Percentiles rank a stretch among this genome's conserved stretches.
Conservation (phyloP, 148 eudicot species). For the Rheum nobile region DNA sequence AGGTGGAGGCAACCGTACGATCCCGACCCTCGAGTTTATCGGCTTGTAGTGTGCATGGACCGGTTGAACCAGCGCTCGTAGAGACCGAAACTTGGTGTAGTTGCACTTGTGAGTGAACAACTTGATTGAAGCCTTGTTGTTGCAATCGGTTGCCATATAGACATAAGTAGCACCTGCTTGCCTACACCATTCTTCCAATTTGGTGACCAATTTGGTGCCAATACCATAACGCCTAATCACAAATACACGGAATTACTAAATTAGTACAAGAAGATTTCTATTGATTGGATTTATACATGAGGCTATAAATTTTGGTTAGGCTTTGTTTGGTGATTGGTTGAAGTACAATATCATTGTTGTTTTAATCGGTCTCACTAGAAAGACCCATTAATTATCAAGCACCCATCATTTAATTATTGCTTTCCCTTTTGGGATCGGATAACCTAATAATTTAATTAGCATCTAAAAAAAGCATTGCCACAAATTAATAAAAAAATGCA, state of each 20-base stretch:
- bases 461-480: background rate
- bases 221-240: conserved; percentile 1
- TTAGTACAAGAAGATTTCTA: too few species aligned
- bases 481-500: background rate
- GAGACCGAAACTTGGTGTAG: conserved; percentile 48
- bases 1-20: conserved; percentile 30
- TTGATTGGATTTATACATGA: too few species aligned
- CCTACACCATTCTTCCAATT: conserved; percentile 60
- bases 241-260: too few species aligned
- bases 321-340: background rate
- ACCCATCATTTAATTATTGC: background rate
- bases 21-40: conserved; percentile 23
- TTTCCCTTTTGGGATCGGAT: conserved; percentile 3
- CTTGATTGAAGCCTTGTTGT: conserved; percentile 62
- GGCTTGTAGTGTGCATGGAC: conserved; percentile 62
- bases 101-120: conserved; percentile 55
- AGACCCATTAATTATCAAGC: background rate
- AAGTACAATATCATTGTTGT: background rate
- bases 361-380: background rate
- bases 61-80: conserved; percentile 58
- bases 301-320: background rate
- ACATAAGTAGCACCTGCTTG: conserved; percentile 54
- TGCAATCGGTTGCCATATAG: conserved; percentile 81
- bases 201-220: conserved; percentile 21
- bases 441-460: background rate